Evolutionary conservation across 768 basidiomycete genomes (phyloP).

Genomic region (Tulasnella sp.): DNA sequence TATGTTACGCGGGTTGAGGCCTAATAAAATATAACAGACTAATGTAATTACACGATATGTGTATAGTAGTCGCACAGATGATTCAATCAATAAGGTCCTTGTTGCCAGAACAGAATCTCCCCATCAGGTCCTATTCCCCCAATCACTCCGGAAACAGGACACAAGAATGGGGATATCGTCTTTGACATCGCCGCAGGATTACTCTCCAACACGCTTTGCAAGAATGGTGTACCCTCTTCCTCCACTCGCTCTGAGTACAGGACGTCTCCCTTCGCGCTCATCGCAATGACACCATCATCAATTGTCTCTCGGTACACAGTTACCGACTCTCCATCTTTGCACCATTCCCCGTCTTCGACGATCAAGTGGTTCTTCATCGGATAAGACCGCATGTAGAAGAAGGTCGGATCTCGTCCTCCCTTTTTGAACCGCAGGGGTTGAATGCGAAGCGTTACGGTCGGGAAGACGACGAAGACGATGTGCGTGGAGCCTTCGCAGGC

Average conservation of each 20-base stretch:
- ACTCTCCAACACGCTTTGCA: not conserved
- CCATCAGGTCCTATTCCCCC: not conserved
- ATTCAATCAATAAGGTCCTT: not conserved
- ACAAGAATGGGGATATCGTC: not conserved
- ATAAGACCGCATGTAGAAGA: not conserved
- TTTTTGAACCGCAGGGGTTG: not conserved
- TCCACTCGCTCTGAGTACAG: not conserved
- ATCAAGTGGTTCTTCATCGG: not conserved
- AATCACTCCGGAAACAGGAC: not conserved
- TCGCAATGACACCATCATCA: not conserved
- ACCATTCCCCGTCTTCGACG: not conserved
- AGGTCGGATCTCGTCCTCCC: not conserved
- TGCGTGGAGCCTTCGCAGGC: not conserved
- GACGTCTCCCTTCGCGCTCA: not conserved
- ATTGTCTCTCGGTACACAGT: not conserved
- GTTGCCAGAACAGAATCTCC: not conserved
- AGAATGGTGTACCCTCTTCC: not conserved
- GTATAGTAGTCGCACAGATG: not conserved
- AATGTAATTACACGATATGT: not conserved
- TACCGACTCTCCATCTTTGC: not conserved
- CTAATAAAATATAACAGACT: too few species aligned
- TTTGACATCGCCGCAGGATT: not conserved
- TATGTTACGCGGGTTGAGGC: too few species aligned
- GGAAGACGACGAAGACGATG: not conserved
- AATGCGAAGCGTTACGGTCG: not conserved